Conservation (phyloP, 2,329 filamentous ascomycete genomes). For the Aaosphaeria pasadenensis region DNA sequence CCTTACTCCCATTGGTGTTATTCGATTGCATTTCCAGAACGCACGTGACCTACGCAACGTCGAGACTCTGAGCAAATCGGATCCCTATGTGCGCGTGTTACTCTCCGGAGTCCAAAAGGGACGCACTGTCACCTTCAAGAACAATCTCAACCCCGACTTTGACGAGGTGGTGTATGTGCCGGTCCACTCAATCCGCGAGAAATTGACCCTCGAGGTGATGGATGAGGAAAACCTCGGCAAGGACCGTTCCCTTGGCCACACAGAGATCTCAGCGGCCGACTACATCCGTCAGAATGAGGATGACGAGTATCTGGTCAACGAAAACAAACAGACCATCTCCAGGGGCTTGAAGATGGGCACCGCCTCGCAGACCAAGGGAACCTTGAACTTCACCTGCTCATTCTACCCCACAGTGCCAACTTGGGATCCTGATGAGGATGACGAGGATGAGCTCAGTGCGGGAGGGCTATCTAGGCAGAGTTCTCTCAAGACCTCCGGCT, state of each 20-base stretch:
- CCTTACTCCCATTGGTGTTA: slow-evolving; percentile 87
- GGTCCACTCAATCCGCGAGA: slow-evolving; percentile 79
- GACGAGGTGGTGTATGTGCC: slow-evolving; percentile 95
- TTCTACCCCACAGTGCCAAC: slow-evolving; percentile 91
- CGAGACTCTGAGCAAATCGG: slow-evolving; percentile 94
- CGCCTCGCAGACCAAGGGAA: slow-evolving; percentile 73
- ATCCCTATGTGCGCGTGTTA: slow-evolving; percentile 86
- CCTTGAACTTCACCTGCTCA: slow-evolving; percentile 74
- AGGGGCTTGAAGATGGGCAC: slow-evolving; percentile 72
- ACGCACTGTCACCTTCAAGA: slow-evolving; percentile 91
- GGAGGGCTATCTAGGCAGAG: slow-evolving; percentile 19
- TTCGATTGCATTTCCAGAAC: slow-evolving; percentile 87
- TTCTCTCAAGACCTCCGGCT: slow-evolving; percentile 14
- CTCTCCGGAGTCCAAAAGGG: slow-evolving; percentile 88
- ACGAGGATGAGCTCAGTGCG: slow-evolving; percentile 41
- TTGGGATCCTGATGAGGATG: slow-evolving; percentile 84
- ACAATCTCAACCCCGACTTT: slow-evolving; percentile 92
- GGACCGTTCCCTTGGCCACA: slow-evolving; percentile 79
- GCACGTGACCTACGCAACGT: slow-evolving; percentile 84
- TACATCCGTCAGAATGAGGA: slow-evolving; percentile 75
- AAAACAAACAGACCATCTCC: slow-evolving; percentile 66
- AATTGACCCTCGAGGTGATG: slow-evolving; percentile 89
- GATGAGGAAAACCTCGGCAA: slow-evolving; percentile 90
- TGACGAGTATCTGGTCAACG: slow-evolving; percentile 77
- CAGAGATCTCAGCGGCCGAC: slow-evolving; percentile 75